phyloP scores from a whole-genome alignment of 257 asterid species.

The Petunia secreta region DNA sequence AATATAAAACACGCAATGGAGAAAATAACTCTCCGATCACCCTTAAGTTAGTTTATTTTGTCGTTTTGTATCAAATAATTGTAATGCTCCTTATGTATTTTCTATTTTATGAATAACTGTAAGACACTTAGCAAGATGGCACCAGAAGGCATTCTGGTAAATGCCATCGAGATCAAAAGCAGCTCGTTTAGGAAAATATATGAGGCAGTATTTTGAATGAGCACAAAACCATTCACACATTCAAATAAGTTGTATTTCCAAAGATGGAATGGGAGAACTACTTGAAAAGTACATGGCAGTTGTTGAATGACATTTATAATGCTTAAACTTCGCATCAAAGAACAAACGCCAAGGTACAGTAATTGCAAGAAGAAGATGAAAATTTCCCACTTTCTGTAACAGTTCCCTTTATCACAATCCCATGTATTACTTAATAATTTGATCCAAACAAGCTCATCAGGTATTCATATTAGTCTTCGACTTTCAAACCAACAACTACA shows the following conservation, averaged over 20 bases:
- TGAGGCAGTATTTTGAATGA: constrained; percentile 6
- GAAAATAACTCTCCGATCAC: neutral
- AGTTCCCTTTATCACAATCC: neutral
- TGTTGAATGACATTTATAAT: neutral
- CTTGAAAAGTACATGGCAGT: neutral
- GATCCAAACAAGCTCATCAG: neutral
- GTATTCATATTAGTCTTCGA: neutral
- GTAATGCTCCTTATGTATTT: too few relatives aligned
- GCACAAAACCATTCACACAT: neutral
- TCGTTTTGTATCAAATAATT: too few relatives aligned
- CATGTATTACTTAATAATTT: constrained; percentile 9
- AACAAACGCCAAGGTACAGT: neutral
- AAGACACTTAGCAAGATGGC: neutral
- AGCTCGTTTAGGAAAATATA: neutral
- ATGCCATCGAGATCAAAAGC: neutral
- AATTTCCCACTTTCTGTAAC: neutral
- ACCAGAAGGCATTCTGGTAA: neutral
- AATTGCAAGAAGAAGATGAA: neutral
- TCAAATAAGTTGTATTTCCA: neutral
- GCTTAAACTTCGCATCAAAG: neutral
- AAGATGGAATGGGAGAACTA: neutral
- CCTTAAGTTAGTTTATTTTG: too few relatives aligned
- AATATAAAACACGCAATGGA: constrained; percentile 9
- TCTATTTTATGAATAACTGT: neutral
- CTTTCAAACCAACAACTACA: neutral